phyloP scores from a whole-genome alignment of 306 rosid species.

The Dalbergia oliveri region DNA sequence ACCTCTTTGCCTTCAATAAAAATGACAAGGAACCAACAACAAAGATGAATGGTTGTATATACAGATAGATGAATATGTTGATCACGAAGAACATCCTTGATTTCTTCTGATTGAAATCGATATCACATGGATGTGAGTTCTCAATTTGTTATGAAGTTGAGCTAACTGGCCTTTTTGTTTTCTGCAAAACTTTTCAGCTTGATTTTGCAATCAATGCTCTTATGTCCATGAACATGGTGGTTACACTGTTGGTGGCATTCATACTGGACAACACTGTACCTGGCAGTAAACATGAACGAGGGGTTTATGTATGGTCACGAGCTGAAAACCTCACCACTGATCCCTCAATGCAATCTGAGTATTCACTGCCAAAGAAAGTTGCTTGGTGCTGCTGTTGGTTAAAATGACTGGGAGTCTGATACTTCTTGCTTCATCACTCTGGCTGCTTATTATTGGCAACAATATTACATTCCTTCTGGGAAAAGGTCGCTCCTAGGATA shows the following conservation, averaged over 20 bases:
- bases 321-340: constrained; percentile 65
- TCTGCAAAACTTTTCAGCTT: constrained; percentile 61
- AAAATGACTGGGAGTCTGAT: constrained; percentile 62
- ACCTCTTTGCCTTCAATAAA: neutral
- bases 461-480: neutral
- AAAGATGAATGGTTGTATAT: neutral
- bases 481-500: constrained; percentile 30
- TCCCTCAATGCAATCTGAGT: constrained; percentile 70
- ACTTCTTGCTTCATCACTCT: neutral
- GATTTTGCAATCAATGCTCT: constrained; percentile 87
- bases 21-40: neutral
- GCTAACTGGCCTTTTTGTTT: constrained; percentile 47
- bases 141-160: neutral
- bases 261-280: constrained; percentile 90
- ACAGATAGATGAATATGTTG: constrained; percentile 5
- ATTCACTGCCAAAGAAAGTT: constrained; percentile 72
- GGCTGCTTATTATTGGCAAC: neutral
- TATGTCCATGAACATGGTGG: constrained; percentile 95
- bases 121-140: no score
- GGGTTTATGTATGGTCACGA: constrained; percentile 76
- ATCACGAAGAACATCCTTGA: neutral
- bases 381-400: constrained; percentile 57
- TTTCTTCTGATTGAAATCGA: constrained; percentile 2
- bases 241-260: constrained; percentile 79
- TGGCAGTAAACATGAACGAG: constrained; percentile 83